Conservation (phyloP, 1,284 basidiomycete species). For the Amylostereum areolatum region DNA sequence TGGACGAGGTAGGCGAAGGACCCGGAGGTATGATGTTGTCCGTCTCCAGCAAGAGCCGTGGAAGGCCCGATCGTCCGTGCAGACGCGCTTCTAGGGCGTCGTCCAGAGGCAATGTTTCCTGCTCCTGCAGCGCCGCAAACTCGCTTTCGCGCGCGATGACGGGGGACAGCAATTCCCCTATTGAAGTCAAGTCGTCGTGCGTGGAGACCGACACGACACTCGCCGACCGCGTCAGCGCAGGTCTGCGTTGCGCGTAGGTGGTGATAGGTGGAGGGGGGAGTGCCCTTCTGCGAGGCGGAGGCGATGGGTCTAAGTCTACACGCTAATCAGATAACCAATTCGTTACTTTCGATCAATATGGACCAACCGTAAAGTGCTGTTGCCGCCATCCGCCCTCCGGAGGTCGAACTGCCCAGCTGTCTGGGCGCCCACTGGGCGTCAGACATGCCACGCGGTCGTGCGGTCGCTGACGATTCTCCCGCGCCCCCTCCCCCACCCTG, state of each 20-base stretch:
- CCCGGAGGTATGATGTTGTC: no score
- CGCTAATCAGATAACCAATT: no score
- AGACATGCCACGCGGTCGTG: constrained; percentile 44
- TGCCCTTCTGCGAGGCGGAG: constrained; percentile 1
- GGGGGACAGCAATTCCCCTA: constrained; percentile 26
- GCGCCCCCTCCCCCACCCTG: constrained; percentile 31
- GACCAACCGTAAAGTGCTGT: constrained; percentile 11
- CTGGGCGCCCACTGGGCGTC: constrained; percentile 29
- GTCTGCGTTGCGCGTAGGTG: constrained; percentile 7
- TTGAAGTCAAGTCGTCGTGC: constrained; percentile 25
- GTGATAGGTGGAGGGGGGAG: constrained; percentile 5
- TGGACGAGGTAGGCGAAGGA: no score
- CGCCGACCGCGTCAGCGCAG: constrained; percentile 4
- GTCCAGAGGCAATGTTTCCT: not conserved
- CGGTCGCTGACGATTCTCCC: constrained; percentile 25
- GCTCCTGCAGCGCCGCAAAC: not conserved
- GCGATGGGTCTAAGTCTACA: not conserved
- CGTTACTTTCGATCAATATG: no score
- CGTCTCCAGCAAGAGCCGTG: not conserved
- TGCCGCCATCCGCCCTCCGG: constrained; percentile 5
- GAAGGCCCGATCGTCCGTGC: not conserved
- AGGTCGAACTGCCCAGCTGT: constrained; percentile 6
- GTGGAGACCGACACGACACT: constrained; percentile 24
- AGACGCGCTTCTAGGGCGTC: not conserved
- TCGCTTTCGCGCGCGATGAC: constrained; percentile 9